Percentiles rank a stretch among this genome's conserved stretches.
Evolutionary conservation across 495 filamentous ascomycete genomes (phyloP).

Genomic region (Trichoderma erinaceum): DNA sequence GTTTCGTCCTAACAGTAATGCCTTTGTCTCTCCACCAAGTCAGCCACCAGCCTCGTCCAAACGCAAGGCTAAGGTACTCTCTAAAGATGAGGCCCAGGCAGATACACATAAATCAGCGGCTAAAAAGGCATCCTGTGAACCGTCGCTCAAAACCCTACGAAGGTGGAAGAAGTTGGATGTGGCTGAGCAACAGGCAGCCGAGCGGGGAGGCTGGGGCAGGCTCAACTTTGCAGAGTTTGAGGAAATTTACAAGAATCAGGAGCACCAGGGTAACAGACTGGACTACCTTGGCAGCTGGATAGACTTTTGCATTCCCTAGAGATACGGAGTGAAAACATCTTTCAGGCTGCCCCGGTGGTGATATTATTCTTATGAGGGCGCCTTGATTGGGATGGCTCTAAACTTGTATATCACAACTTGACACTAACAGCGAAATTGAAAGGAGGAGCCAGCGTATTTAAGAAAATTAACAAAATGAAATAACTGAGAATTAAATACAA

Average conservation of each 20-base stretch:
- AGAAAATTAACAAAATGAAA: neutral
- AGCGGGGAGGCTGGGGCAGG: slow-evolving; percentile 66
- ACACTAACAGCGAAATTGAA: neutral
- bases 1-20: slow-evolving; percentile 49
- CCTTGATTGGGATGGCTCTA: too few species aligned
- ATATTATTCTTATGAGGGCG: too few species aligned
- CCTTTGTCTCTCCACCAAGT: neutral
- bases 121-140: slow-evolving; percentile 26
- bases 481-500: neutral
- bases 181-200: slow-evolving; percentile 57
- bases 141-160: slow-evolving; percentile 33
- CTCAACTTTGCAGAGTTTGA: slow-evolving; percentile 70
- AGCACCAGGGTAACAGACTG: slow-evolving; percentile 47
- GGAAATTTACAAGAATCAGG: slow-evolving; percentile 58
- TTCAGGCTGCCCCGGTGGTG: too few species aligned
- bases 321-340: neutral
- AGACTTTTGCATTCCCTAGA: slow-evolving; percentile 60
- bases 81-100: slow-evolving; percentile 24
- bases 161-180: slow-evolving; percentile 53
- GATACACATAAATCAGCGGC: slow-evolving; percentile 21
- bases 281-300: slow-evolving; percentile 82
- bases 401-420: neutral
- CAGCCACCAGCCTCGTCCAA: slow-evolving; percentile 2
- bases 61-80: slow-evolving; percentile 22
- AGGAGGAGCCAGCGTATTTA: neutral